Evolutionary conservation across 768 basidiomycete species (phyloP), one percentile per base, ranked within the genome.

Genomic region (Clavulina sp.): DNA sequence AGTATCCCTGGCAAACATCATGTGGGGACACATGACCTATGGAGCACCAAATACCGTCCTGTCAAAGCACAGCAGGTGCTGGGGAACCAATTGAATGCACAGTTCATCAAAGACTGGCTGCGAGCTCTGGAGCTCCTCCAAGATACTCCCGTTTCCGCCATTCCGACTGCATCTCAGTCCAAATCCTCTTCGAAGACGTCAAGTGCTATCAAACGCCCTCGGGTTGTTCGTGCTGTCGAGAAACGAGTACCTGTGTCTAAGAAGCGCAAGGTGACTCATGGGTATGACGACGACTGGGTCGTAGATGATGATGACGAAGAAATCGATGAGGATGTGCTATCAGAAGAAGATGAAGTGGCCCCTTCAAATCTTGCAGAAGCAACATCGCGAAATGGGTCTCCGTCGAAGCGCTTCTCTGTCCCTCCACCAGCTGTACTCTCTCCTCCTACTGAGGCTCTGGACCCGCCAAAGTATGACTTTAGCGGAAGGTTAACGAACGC

Each of bases 81-180:
- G 1, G 85, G 85, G 4, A 91, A 89, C 60, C 78, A 84, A 61
- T 61, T 64, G 5, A 74, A 75, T 47, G 81, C 87, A 0, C 58
- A 69, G 26, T 84, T 80, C 63, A 68, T 92, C 51, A 75, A 81
- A 34, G 75, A 82, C 48, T 92, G 88, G 88, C 69, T 92, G 46
- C 64, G 65, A 24, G 77, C 81, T n/a, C 71, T 85, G 9, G 74
- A 76, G 55, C 58, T 88, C 23, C 73, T 75, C n/a, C 63, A 73
- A 19, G 65, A 69, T 41, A 52, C 51, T 9, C 49, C 48, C 28
- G 54, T 51, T 24, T 47, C 48, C 18, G 38, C 30, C 18, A 44
- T 53, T n/a, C 32, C 44, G 19, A 9, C 34, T 9, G 34, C 34
- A 9, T 9, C 34, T 9, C 19, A 9, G 9, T 9, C 9, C 34